Evolutionary conservation across 768 basidiomycete genomes (phyloP).

Genomic region (Auricularia cornea): DNA sequence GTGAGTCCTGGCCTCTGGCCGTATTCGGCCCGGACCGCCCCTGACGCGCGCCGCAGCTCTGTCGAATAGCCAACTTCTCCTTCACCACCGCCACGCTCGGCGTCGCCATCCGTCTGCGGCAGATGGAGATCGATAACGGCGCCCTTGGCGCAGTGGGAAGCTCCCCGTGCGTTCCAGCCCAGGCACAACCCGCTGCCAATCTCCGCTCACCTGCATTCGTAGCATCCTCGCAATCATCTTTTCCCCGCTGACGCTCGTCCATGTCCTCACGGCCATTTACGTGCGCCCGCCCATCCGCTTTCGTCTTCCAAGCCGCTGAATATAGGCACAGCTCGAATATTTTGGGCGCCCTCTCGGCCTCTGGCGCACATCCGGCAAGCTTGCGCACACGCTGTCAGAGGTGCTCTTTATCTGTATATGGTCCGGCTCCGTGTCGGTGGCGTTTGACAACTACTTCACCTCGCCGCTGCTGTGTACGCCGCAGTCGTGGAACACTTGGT

Average conservation of each 20-base stretch:
- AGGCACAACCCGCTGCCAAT: conserved; percentile 1
- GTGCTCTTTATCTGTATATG: conserved; percentile 90
- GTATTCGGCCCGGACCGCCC: too few species aligned
- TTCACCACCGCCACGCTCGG: conserved; percentile 75
- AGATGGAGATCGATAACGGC: conserved; percentile 39
- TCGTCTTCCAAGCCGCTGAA: conserved; percentile 9
- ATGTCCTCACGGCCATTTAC: conserved; percentile 82
- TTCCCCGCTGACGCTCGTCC: conserved; percentile 70
- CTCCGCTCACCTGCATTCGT: neutral
- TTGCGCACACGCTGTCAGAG: conserved; percentile 80
- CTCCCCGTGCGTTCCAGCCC: conserved; percentile 52
- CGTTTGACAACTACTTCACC: conserved; percentile 89
- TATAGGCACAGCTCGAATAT: conserved; percentile 65
- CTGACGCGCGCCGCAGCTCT: conserved; percentile 41
- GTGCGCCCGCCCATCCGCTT: conserved; percentile 35
- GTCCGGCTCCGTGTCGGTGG: conserved; percentile 81
- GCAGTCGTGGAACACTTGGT: conserved; percentile 56
- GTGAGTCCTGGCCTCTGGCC: too few species aligned
- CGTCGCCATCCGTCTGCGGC: conserved; percentile 67
- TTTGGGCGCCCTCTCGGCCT: conserved; percentile 87
- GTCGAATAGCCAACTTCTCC: conserved; percentile 75
- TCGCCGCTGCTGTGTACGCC: conserved; percentile 72
- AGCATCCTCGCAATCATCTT: conserved; percentile 82
- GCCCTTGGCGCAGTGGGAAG: conserved; percentile 70
- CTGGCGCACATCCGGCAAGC: conserved; percentile 82